Base-by-base conservation (phyloP, 495 filamentous ascomycete genomes). In the Penicillium mononematosum region DNA sequence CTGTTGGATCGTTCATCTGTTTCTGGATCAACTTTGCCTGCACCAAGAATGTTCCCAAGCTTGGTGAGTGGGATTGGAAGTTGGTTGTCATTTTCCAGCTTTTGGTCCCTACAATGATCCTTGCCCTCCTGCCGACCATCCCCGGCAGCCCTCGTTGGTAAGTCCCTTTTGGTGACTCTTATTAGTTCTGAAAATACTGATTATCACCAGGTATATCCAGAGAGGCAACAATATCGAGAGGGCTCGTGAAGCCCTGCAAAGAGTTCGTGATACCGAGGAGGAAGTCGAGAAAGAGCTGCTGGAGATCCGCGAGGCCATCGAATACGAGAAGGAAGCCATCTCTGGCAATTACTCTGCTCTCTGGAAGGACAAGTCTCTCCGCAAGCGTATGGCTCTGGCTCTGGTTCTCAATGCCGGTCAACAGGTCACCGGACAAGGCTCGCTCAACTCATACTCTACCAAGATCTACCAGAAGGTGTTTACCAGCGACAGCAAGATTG, bases 381-480 rank as follows among this genome's bases (percentile, higher is more conserved):
- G 83, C 58, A 84, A 82, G 69, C 76, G 83, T 11, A 71, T 86
- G 59, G 65, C 61, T 27, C 69, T 85, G 32, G 79, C 81, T 19
- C 65, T 83, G 45, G 65, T 84, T 25, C 67, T 85, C 65, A 86
- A 86, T 53, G 80, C 82, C 42, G 83, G 83, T 34, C 83, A 86
- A 59, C 83, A 86, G 60, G 67, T 86, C 19, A 85, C 80, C 22
- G 83, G 83, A 31, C 82, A 85, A 58, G 83, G 84, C 62, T 80
- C 80, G 29, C 71, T 87, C 38, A 86, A 86, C 75, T 74, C 76
- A 9, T 87, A 87, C 71, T 84, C 80, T 14, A 83, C 82, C 43
- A 80, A 80, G 56, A 83, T 87, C 50, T 87, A 86, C 69, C 74
- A 86, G 68, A 82, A 83, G 64, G 77, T 87, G n/a, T 87, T 83